Percentiles rank a stretch among this genome's conserved stretches.
These are phyloP conservation scores for Rhododendron kiyosumense DNA, from an alignment of 148 eudicot genomes.

Conservation along the genomic window DNA sequence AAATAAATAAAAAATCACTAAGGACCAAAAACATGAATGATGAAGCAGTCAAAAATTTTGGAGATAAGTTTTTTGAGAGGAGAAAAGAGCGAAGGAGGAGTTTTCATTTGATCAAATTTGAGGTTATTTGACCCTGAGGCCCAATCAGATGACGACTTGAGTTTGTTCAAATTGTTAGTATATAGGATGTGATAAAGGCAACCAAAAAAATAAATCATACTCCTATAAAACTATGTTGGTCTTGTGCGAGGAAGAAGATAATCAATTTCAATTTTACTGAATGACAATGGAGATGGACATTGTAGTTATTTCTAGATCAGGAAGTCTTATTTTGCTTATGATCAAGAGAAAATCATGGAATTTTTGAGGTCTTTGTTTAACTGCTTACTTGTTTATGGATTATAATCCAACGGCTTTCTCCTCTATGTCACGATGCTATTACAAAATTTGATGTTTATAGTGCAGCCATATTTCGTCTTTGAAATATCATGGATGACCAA, in stretches of 20 bases:
- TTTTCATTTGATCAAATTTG: too few species aligned
- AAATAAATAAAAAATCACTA: too few species aligned
- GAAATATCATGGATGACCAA: slow-evolving; percentile 10
- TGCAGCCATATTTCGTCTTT: not conserved
- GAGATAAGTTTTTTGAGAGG: too few species aligned
- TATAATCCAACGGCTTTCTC: not conserved
- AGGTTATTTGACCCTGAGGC: too few species aligned
- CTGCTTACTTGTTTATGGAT: not conserved
- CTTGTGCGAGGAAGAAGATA: not conserved
- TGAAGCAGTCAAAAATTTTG: too few species aligned
- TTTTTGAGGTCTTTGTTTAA: not conserved
- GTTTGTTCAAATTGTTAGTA: too few species aligned
- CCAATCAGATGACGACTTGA: too few species aligned
- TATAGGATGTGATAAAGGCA: too few species aligned
- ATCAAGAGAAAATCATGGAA: not conserved
- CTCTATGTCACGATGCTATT: not conserved
- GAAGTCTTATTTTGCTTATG: not conserved
- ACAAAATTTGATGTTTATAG: not conserved
- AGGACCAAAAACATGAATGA: too few species aligned
- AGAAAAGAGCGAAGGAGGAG: too few species aligned
- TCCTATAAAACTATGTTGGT: too few species aligned
- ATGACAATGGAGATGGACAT: not conserved
- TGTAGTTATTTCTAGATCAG: not conserved
- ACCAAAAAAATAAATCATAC: too few species aligned
- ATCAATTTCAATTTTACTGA: not conserved